These are phyloP conservation scores for Logfia minima DNA, from an alignment of 129 eudicot genomes.

Conservation along the genomic window DNA sequence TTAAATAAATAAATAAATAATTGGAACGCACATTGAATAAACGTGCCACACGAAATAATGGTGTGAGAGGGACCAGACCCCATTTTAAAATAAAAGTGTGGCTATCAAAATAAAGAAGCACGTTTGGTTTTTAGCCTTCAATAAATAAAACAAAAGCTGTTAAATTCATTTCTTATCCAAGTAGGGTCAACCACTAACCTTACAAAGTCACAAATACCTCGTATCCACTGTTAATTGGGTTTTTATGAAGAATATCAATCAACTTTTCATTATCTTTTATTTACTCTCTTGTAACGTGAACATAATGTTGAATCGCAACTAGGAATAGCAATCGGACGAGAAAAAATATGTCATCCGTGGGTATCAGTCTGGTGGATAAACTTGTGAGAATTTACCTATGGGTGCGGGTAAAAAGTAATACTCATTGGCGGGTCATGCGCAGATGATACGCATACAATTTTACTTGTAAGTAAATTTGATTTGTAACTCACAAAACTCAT, in stretches of 20 bases:
- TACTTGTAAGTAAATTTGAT: too few relatives aligned
- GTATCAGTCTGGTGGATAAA: too few relatives aligned
- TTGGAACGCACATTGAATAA: constrained; percentile 14
- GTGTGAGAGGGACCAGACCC: constrained; percentile 15
- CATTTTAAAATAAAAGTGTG: constrained; percentile 24
- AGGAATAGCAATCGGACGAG: too few relatives aligned
- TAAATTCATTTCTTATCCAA: background rate
- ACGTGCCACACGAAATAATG: constrained; percentile 32
- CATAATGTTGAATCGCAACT: too few relatives aligned
- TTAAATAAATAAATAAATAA: background rate
- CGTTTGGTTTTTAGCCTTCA: constrained; percentile 28
- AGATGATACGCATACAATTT: too few relatives aligned
- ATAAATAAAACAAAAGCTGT: background rate
- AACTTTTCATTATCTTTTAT: background rate
- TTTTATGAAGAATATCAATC: background rate
- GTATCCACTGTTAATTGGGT: too few relatives aligned
- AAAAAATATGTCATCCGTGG: too few relatives aligned
- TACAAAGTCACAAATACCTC: background rate
- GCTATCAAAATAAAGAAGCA: constrained; percentile 28
- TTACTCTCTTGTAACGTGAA: background rate
- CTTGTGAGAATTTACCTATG: too few relatives aligned
- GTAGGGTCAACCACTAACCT: background rate
- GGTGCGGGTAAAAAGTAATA: too few relatives aligned
- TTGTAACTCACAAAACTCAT: too few relatives aligned
- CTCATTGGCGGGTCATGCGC: too few relatives aligned